These are phyloP conservation scores for Neurospora sp. DNA, from an alignment of 2,329 filamentous ascomycete species.

Conservation along the genomic window DNA sequence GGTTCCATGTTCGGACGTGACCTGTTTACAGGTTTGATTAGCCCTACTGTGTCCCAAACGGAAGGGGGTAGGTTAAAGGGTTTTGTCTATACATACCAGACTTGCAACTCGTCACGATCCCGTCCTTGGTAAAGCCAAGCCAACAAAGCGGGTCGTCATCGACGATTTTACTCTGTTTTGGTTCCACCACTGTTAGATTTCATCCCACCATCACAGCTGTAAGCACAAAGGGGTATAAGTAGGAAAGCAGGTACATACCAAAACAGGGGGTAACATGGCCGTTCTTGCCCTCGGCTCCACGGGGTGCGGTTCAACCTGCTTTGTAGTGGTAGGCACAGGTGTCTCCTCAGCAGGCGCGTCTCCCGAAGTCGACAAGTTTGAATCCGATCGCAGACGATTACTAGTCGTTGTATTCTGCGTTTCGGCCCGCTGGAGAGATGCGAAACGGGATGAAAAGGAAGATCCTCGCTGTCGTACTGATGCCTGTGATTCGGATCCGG, in stretches of 20 bases:
- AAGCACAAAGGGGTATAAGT: neutral
- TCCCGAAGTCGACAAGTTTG: conserved; percentile 41
- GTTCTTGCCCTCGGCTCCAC: conserved; percentile 80
- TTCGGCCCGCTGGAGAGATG: conserved; percentile 45
- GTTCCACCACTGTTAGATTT: conserved; percentile 6
- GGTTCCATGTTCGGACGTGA: conserved; percentile 33
- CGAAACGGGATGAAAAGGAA: conserved; percentile 42
- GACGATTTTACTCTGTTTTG: conserved; percentile 61
- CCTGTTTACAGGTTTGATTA: conserved; percentile 17
- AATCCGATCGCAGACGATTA: conserved; percentile 60
- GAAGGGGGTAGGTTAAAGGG: no score
- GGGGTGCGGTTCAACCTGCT: conserved; percentile 59
- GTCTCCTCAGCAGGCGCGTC: conserved; percentile 23
- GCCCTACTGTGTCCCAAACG: neutral
- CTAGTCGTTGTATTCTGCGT: conserved; percentile 46
- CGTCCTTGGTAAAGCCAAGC: conserved; percentile 88
- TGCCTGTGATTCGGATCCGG: conserved; percentile 25
- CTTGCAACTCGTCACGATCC: conserved; percentile 86
- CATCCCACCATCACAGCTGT: neutral
- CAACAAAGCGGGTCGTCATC: conserved; percentile 82
- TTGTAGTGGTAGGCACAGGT: conserved; percentile 25
- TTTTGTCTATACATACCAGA: conserved; percentile 53
- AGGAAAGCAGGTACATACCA: conserved; percentile 46
- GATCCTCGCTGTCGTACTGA: conserved; percentile 44
- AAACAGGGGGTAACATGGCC: conserved; percentile 80